These are phyloP conservation scores for Pleurotus sapidus DNA, from an alignment of 768 basidiomycete species.

Conservation along the genomic window DNA sequence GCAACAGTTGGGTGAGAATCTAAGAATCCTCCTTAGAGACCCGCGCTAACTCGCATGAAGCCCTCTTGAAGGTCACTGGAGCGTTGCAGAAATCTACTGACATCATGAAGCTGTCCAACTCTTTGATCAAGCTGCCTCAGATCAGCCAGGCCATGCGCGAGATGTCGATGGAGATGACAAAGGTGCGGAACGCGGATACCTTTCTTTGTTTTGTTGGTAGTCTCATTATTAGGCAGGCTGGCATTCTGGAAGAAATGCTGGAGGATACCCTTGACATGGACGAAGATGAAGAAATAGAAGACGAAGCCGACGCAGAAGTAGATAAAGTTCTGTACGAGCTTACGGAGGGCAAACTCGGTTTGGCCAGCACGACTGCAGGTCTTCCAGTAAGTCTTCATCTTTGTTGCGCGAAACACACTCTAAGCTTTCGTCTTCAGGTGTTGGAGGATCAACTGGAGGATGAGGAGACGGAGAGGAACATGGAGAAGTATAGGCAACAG, in stretches of 20 bases:
- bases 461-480: slow-evolving; percentile 81
- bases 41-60: slow-evolving; percentile 35
- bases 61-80: slow-evolving; percentile 97
- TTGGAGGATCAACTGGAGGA: slow-evolving; percentile 65
- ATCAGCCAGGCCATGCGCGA: slow-evolving; percentile 91
- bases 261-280: slow-evolving; percentile 90
- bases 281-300: slow-evolving; percentile 92
- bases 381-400: slow-evolving; percentile 58
- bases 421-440: slow-evolving; percentile 33
- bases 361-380: slow-evolving; percentile 71
- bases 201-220: neutral
- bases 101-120: slow-evolving; percentile 98
- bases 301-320: slow-evolving; percentile 96
- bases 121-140: slow-evolving; percentile 88
- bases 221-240: slow-evolving; percentile 57
- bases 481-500: slow-evolving; percentile 89
- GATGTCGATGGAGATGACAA: slow-evolving; percentile 99
- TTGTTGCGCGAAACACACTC: slow-evolving; percentile 5
- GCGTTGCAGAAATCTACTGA: slow-evolving; percentile 96
- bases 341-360: slow-evolving; percentile 94
- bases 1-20: slow-evolving; percentile 83
- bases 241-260: slow-evolving; percentile 98
- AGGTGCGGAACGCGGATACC: slow-evolving; percentile 45
- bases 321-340: slow-evolving; percentile 95
- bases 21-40: neutral